These are phyloP conservation scores for Neoboletus brunneissimus DNA, from an alignment of 768 basidiomycete species.

Conservation along the genomic window DNA sequence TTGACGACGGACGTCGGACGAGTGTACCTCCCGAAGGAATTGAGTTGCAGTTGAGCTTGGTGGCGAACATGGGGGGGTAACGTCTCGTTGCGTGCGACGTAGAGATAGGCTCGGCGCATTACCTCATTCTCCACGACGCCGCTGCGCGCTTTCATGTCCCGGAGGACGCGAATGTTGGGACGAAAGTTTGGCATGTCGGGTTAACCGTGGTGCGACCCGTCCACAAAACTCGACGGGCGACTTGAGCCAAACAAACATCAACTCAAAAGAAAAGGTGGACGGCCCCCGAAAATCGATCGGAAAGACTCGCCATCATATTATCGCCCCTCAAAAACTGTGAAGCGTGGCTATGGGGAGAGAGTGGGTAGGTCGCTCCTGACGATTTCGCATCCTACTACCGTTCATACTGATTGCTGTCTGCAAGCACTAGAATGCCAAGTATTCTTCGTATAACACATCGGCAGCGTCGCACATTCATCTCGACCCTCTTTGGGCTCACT, in stretches of 20 bases:
- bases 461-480: constrained; percentile 69
- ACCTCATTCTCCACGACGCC: constrained; percentile 76
- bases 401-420: constrained; percentile 47
- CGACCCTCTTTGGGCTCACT: constrained; percentile 77
- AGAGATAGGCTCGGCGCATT: constrained; percentile 84
- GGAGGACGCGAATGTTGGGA: constrained; percentile 53
- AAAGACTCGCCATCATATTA: not conserved
- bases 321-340: not conserved
- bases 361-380: constrained; percentile 13
- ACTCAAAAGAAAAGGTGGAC: not conserved
- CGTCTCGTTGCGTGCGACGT: constrained; percentile 87
- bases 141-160: constrained; percentile 75
- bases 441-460: constrained; percentile 52
- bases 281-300: not conserved
- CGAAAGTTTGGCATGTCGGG: constrained; percentile 26
- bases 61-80: constrained; percentile 87
- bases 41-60: constrained; percentile 91
- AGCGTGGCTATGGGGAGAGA: constrained; percentile 27
- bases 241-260: constrained; percentile 29
- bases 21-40: constrained; percentile 79
- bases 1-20: constrained; percentile 89
- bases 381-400: not conserved
- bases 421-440: constrained; percentile 56
- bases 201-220: not conserved
- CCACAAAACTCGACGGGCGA: too few species aligned